Evolutionary conservation across 140 eudicot species (phyloP), one percentile per base, ranked within the genome.

Genomic region (Anethum foeniculum): DNA sequence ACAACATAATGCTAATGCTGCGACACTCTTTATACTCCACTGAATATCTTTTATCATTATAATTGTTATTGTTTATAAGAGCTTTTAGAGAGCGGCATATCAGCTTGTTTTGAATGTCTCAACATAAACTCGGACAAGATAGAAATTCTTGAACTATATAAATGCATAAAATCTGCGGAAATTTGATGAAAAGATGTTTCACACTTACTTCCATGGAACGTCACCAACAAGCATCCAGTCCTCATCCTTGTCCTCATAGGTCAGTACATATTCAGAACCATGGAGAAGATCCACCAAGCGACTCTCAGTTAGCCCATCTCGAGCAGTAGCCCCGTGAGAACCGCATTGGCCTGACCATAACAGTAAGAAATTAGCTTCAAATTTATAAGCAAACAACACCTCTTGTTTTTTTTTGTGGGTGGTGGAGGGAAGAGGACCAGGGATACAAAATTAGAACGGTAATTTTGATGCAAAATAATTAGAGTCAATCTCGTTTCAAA

Each of bases 191-290:
- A 10, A 62, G 2, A 62, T 25, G 69, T 25, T 62, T 72, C 48
- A 52, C 30, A 84, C 92, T 89, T 89, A 89, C 92, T 86, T 86
- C 92, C 92, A 89, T 11, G 90, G 92, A 58, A 89, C 92, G 81
- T 89, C 92, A 18, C 92, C 92, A 51, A 89, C 90, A 82, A 89
- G 90, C 90, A 86, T 89, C 88, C 87, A 85, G 79, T 86, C 92
- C 36, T 84, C 92, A 84, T 89, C 92, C 78, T 89, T 89, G 77
- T 89, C 92, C 86, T 89, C 92, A 72, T 89, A 89, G 14, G 90
- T 89, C 46, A 89, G 86, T 62, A 89, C 92, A 76, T 86, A 86
- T 79, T 89, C 93, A 65, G 90, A 85, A 79, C 88, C 89, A 28
- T 79, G 87, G 46, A 89, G 87, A 79, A 85, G 85, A 81, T 82